Percentiles rank a stretch among this genome's conserved stretches.
Conservation (phyloP, 2,329 filamentous ascomycete species). For the Neocucurbitaria cava region DNA sequence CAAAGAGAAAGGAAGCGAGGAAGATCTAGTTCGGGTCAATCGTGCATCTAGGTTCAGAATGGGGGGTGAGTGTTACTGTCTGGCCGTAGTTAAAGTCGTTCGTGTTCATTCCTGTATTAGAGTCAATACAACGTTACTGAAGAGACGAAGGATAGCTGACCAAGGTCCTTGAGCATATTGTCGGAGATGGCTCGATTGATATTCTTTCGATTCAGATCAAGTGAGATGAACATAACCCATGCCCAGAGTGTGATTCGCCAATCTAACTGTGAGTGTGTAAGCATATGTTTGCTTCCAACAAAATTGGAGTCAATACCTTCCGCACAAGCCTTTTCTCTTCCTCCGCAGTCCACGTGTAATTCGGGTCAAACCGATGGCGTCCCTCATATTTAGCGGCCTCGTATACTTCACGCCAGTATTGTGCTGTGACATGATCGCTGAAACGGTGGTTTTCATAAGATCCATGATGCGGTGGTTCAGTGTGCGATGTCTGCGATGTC, state of each 20-base stretch:
- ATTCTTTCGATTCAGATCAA: slow-evolving; percentile 58
- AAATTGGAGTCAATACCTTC: slow-evolving; percentile 46
- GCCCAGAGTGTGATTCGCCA: slow-evolving; percentile 38
- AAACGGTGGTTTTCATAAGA: slow-evolving; percentile 31
- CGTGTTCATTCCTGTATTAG: slow-evolving; percentile 31
- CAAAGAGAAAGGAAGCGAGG: slow-evolving; percentile 53
- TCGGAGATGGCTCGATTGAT: slow-evolving; percentile 53
- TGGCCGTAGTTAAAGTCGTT: slow-evolving; percentile 44
- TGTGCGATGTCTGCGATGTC: slow-evolving; percentile 11
- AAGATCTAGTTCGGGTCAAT: slow-evolving; percentile 30
- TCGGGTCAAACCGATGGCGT: slow-evolving; percentile 58
- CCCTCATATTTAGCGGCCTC: slow-evolving; percentile 44
- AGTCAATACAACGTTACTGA: slow-evolving; percentile 1
- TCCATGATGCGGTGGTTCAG: slow-evolving; percentile 12
- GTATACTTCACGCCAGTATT: slow-evolving; percentile 36
- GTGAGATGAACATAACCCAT: slow-evolving; percentile 59
- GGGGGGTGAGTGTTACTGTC: slow-evolving; percentile 44
- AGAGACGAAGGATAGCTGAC: slow-evolving; percentile 19
- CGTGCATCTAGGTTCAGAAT: neutral
- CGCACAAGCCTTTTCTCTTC: slow-evolving; percentile 56
- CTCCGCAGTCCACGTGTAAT: slow-evolving; percentile 54
- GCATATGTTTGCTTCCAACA: neutral
- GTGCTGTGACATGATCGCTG: slow-evolving; percentile 27
- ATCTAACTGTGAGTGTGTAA: slow-evolving; percentile 27
- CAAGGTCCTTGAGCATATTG: slow-evolving; percentile 36